phyloP scores from a whole-genome alignment of 495 filamentous ascomycete genomes.

The Penicillium diatomitis region DNA sequence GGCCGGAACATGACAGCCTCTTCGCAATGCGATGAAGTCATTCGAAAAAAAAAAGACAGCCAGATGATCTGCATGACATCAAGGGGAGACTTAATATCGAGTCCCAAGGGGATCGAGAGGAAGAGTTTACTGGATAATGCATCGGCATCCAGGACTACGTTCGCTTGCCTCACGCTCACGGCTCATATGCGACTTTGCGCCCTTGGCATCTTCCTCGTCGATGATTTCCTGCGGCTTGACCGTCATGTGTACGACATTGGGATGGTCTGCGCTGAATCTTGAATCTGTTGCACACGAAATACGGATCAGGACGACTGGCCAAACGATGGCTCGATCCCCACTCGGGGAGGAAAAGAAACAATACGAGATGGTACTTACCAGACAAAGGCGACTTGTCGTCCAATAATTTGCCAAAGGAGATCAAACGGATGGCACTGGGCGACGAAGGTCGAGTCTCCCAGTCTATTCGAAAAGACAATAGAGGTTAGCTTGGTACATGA shows the following conservation, averaged over 20 bases:
- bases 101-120: no score
- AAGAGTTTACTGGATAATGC: constrained; percentile 63
- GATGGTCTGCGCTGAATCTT: constrained; percentile 59
- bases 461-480: constrained; percentile 36
- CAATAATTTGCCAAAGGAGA: constrained; percentile 78
- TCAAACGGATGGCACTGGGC: constrained; percentile 77
- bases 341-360: no score
- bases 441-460: constrained; percentile 80
- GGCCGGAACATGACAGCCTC: no score
- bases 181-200: constrained; percentile 51
- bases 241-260: constrained; percentile 89
- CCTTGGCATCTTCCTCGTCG: constrained; percentile 82
- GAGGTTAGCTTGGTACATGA: no score
- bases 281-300: constrained; percentile 48
- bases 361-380: constrained; percentile 36
- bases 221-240: constrained; percentile 80
- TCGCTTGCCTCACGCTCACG: constrained; percentile 54
- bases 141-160: constrained; percentile 61
- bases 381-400: constrained; percentile 76
- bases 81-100: no score
- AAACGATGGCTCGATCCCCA: background rate
- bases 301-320: background rate
- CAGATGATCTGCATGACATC: no score
- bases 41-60: no score
- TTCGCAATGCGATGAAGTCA: no score